Conservation (phyloP, 768 basidiomycete species). For the Leccinum longicurvipes region DNA sequence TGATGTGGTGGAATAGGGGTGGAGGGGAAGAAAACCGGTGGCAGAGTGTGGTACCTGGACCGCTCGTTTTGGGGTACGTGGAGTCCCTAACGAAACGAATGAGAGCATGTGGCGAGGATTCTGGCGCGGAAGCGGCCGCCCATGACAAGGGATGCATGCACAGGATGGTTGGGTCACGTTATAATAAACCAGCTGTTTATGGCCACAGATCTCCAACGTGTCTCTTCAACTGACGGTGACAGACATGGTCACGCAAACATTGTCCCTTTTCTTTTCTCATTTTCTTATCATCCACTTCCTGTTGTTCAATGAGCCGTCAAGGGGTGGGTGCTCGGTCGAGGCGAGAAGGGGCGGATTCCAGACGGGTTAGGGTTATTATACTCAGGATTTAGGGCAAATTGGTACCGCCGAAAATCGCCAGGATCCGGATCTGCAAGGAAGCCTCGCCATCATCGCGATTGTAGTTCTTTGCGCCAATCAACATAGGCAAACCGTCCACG, state of each 20-base stretch:
- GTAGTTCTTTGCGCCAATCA: constrained; percentile 20
- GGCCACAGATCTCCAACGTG: constrained; percentile 3
- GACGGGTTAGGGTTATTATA: constrained; percentile 8
- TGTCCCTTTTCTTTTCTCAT: background rate
- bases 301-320: background rate
- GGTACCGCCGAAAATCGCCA: constrained; percentile 26
- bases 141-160: constrained; percentile 5
- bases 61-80: background rate
- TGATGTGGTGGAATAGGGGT: constrained; percentile 14
- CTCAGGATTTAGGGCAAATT: constrained; percentile 24
- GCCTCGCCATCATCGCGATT: constrained; percentile 7
- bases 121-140: constrained; percentile 15
- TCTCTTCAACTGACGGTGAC: constrained; percentile 3
- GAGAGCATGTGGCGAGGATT: constrained; percentile 4
- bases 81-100: background rate
- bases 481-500: background rate
- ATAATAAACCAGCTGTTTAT: background rate
- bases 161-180: constrained; percentile 16
- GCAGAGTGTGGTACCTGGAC: constrained; percentile 7
- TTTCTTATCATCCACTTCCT: background rate
- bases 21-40: background rate
- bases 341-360: background rate
- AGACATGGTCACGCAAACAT: background rate
- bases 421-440: constrained; percentile 28
- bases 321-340: constrained; percentile 1